Evolutionary conservation across 495 filamentous ascomycete species (phyloP).

Genomic region (Penicillium alfredii): DNA sequence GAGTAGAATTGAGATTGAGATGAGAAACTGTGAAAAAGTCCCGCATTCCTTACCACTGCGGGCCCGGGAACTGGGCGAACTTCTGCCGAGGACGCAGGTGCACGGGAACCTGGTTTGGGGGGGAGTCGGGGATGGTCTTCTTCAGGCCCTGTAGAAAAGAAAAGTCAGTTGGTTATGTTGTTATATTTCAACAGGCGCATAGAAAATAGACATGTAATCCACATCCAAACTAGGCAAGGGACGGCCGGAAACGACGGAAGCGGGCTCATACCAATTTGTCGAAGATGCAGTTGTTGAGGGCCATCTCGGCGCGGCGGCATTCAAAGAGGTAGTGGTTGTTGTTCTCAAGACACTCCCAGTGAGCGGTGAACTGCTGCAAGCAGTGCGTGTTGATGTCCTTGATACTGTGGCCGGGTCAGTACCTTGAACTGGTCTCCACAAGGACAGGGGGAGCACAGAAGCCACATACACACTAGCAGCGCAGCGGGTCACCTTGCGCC

Average conservation of each 20-base stretch:
- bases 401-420: slow-evolving; percentile 49
- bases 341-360: slow-evolving; percentile 94
- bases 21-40: slow-evolving; percentile 5
- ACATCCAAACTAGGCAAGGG: too few species aligned
- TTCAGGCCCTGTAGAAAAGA: slow-evolving; percentile 62
- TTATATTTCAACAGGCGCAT: not conserved
- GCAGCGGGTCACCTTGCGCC: slow-evolving; percentile 91
- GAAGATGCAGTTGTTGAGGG: slow-evolving; percentile 87
- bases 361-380: slow-evolving; percentile 78
- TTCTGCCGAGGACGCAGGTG: slow-evolving; percentile 76
- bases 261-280: slow-evolving; percentile 68
- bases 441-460: too few species aligned
- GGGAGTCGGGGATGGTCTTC: slow-evolving; percentile 82
- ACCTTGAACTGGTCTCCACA: too few species aligned
- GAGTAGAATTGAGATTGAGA: slow-evolving; percentile 9
- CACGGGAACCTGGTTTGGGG: slow-evolving; percentile 69
- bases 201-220: too few species aligned
- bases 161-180: slow-evolving; percentile 5
- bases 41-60: slow-evolving; percentile 32
- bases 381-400: slow-evolving; percentile 96
- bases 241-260: slow-evolving; percentile 1
- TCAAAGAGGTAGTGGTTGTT: slow-evolving; percentile 97
- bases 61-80: slow-evolving; percentile 52
- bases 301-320: slow-evolving; percentile 72
- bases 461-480: slow-evolving; percentile 86